Evolutionary conservation across 768 basidiomycete genomes (phyloP).

Genomic region (Chalciporus piperatus): DNA sequence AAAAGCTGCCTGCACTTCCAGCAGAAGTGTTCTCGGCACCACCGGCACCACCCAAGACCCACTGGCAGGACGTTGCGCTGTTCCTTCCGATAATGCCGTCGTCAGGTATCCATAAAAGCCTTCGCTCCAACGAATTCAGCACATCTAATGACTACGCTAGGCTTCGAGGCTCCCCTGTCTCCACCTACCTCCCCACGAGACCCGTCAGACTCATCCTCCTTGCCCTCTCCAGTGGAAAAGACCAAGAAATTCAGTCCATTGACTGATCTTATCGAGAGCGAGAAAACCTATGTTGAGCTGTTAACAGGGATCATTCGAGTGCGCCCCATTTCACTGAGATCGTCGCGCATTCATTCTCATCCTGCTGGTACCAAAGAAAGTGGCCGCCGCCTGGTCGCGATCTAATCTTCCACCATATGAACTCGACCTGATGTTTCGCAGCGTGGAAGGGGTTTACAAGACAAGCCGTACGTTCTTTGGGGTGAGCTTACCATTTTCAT

Average conservation of each 20-base stretch:
- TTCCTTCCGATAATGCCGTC: conserved; percentile 21
- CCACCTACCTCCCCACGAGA: conserved; percentile 26
- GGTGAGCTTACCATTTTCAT: conserved; percentile 36
- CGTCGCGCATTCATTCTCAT: conserved; percentile 6
- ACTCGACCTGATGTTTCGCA: conserved; percentile 92
- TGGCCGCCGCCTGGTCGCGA: conserved; percentile 97
- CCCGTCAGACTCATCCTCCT: conserved; percentile 7
- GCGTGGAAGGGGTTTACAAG: conserved; percentile 89
- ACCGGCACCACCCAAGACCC: conserved; percentile 20
- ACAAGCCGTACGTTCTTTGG: conserved; percentile 79
- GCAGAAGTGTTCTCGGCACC: not conserved
- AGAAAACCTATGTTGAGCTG: conserved; percentile 88
- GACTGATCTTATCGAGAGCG: conserved; percentile 89
- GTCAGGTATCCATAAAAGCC: conserved; percentile 9
- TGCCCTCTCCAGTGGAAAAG: conserved; percentile 40
- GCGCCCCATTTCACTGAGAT: conserved; percentile 30
- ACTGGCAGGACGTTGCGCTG: not conserved
- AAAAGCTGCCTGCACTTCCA: conserved; percentile 27
- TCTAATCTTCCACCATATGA: conserved; percentile 90
- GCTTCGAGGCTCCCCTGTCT: conserved; percentile 22
- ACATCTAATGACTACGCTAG: conserved; percentile 5
- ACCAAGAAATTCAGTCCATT: conserved; percentile 77
- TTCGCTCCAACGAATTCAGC: too few species aligned
- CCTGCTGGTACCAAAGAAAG: conserved; percentile 58
- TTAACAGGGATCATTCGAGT: conserved; percentile 90